These are phyloP conservation scores for Backusella westeae DNA, from an alignment of 192 early-diverging fungal species.

Conservation along the genomic window DNA sequence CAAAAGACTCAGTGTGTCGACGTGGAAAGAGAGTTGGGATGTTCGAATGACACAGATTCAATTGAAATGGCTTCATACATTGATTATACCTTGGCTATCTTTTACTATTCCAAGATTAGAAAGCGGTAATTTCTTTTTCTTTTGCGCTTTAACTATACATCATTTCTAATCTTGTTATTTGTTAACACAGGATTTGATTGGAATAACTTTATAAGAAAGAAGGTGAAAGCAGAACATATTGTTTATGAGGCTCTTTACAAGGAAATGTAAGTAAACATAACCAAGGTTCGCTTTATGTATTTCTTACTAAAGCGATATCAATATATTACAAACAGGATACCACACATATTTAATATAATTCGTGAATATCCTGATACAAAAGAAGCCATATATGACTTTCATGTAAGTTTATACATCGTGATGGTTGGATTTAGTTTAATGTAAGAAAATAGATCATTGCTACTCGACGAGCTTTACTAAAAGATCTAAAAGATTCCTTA, in stretches of 20 bases:
- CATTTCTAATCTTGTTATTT: neutral
- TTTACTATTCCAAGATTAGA: neutral
- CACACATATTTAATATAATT: conserved; percentile 9
- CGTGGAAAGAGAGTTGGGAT: neutral
- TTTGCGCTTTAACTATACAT: neutral
- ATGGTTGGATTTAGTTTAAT: neutral
- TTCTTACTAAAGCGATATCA: neutral
- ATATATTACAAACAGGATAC: neutral
- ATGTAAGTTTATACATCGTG: neutral
- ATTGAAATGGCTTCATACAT: conserved; percentile 3
- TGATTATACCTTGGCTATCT: conserved; percentile 21
- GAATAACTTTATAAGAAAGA: conserved; percentile 10
- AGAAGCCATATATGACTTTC: neutral
- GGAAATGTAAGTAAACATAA: neutral
- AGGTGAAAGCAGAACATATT: conserved; percentile 15
- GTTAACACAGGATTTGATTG: neutral
- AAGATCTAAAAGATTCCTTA: neutral
- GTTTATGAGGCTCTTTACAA: conserved; percentile 14
- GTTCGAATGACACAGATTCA: neutral
- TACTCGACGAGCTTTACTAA: neutral
- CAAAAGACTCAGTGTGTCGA: neutral
- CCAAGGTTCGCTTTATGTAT: neutral
- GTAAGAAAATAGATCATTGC: neutral
- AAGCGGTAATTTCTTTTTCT: neutral
- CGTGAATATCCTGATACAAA: conserved; percentile 8